Conservation (phyloP, 2,329 filamentous ascomycete species). For the Aureobasidium vineae region DNA sequence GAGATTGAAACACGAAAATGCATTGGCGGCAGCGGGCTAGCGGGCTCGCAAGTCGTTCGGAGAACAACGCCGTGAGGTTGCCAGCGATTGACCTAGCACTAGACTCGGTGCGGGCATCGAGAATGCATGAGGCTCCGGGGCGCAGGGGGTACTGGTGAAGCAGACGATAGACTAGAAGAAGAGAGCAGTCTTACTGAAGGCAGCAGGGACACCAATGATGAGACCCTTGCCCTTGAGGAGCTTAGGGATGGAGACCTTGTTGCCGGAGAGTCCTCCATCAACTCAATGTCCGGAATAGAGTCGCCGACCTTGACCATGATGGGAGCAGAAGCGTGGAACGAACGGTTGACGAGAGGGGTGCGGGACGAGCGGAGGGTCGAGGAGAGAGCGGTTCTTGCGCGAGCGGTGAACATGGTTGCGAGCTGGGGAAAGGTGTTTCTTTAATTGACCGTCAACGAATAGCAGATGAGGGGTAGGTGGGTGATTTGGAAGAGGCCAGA, state of each 20-base stretch:
- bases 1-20: background rate
- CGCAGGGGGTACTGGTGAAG: background rate
- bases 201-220: constrained; percentile 74
- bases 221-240: constrained; percentile 75
- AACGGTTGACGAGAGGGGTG: constrained; percentile 28
- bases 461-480: constrained; percentile 22
- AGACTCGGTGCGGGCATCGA: background rate
- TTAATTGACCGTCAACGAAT: constrained; percentile 2
- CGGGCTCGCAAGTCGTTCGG: background rate
- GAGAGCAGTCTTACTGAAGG: constrained; percentile 40
- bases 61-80: background rate
- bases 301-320: constrained; percentile 74
- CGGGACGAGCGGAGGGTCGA: constrained; percentile 29
- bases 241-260: constrained; percentile 81
- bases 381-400: constrained; percentile 29
- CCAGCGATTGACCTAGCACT: background rate
- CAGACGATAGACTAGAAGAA: background rate
- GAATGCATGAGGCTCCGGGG: background rate
- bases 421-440: constrained; percentile 19
- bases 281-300: constrained; percentile 70
- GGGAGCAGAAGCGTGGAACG: constrained; percentile 65
- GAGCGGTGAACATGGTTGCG: constrained; percentile 36
- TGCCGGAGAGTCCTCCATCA: constrained; percentile 81
- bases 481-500: constrained; percentile 18
- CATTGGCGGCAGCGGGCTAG: too few relatives aligned